Conservation (phyloP, 495 filamentous ascomycete genomes). For the Aspergillus olivimuriae region DNA sequence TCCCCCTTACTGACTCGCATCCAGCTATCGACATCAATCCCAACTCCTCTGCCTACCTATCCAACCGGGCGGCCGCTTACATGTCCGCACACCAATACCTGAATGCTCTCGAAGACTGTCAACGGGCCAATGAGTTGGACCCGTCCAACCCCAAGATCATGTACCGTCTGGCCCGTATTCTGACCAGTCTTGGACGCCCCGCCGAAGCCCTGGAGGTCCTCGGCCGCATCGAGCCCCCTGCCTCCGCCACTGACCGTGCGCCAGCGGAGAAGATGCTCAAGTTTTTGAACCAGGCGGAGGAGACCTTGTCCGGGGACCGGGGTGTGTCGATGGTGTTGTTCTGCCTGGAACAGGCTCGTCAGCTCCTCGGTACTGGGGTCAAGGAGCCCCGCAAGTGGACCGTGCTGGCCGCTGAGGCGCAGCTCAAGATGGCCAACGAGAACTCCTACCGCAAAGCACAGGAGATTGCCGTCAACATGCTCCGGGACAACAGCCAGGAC, state of each 20-base stretch:
- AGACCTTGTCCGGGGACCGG: slow-evolving; percentile 63
- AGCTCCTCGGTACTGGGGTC: slow-evolving; percentile 64
- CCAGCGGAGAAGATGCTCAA: slow-evolving; percentile 76
- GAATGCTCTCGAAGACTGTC: slow-evolving; percentile 79
- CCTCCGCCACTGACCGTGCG: slow-evolving; percentile 74
- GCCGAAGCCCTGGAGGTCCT: slow-evolving; percentile 83
- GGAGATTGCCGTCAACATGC: slow-evolving; percentile 79
- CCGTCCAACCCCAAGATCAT: slow-evolving; percentile 79
- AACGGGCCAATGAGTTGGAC: slow-evolving; percentile 71
- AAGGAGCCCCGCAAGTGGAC: slow-evolving; percentile 85
- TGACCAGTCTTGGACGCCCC: slow-evolving; percentile 78
- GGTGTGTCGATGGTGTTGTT: slow-evolving; percentile 84
- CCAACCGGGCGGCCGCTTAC: slow-evolving; percentile 90
- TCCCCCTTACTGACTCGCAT: slow-evolving; percentile 7
- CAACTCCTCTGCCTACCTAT: slow-evolving; percentile 77
- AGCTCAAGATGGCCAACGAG: slow-evolving; percentile 83
- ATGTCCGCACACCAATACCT: slow-evolving; percentile 74
- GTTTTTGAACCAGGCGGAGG: slow-evolving; percentile 74
- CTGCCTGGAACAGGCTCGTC: slow-evolving; percentile 83
- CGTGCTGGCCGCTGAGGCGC: slow-evolving; percentile 87
- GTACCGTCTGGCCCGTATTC: slow-evolving; percentile 80
- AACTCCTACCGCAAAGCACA: slow-evolving; percentile 89
- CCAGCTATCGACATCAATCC: slow-evolving; percentile 69
- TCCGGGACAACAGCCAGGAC: slow-evolving; percentile 81
- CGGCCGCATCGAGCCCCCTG: slow-evolving; percentile 51